A percentile compares a stretch with the other conserved stretches of the same genome.
Evolutionary conservation across 345 rosid species (phyloP).

Genomic region (Melastoma malabathricum): DNA sequence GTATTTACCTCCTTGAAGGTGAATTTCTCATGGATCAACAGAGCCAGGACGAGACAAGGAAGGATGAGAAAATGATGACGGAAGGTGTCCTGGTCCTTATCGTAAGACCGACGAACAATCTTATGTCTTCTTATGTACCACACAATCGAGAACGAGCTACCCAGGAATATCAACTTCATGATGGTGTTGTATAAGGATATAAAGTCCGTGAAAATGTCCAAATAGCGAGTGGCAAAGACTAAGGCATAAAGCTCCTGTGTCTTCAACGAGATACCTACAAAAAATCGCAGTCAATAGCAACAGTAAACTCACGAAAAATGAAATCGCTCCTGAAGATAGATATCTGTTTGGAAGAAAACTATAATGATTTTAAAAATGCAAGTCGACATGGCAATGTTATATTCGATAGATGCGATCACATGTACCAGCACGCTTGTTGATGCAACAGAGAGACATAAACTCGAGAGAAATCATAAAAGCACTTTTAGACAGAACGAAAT

Average conservation of each 20-base stretch:
- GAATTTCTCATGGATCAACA: slow-evolving; percentile 52
- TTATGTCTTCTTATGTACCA: slow-evolving; percentile 75
- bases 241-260: slow-evolving; percentile 72
- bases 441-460: too few species aligned
- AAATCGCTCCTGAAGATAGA: too few species aligned
- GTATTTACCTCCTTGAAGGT: slow-evolving; percentile 49
- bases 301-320: too few species aligned
- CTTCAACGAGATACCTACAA: slow-evolving; percentile 72
- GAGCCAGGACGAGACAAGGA: slow-evolving; percentile 62
- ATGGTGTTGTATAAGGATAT: slow-evolving; percentile 54
- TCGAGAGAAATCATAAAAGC: too few species aligned
- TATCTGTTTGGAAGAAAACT: too few species aligned
- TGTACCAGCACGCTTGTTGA: too few species aligned
- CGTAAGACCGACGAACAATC: slow-evolving; percentile 60
- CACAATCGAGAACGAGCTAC: slow-evolving; percentile 67
- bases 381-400: too few species aligned
- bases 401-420: too few species aligned
- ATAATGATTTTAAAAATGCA: too few species aligned
- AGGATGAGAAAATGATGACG: slow-evolving; percentile 45
- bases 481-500: too few species aligned
- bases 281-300: not conserved
- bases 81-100: slow-evolving; percentile 63
- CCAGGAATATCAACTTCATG: slow-evolving; percentile 75
- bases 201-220: slow-evolving; percentile 67
- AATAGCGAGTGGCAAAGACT: slow-evolving; percentile 60